Evolutionary conservation across 2,329 filamentous ascomycete species (phyloP).

Genomic region (Calonectria hawksworthii): DNA sequence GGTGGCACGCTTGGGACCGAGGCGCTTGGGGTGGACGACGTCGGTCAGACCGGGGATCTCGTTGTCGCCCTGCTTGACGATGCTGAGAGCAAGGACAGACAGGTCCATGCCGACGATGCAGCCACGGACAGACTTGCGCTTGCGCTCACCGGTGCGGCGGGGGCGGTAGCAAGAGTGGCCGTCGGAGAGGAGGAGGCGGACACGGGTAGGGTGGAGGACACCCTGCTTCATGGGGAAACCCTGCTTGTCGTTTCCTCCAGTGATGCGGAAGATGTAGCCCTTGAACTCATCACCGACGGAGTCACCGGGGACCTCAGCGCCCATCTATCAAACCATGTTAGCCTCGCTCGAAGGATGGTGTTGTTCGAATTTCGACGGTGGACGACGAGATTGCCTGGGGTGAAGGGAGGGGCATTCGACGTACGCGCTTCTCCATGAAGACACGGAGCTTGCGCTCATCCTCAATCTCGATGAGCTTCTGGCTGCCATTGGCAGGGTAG

Average conservation of each 20-base stretch:
- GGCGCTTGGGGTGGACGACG: constrained; percentile 97
- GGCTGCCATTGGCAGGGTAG: constrained; percentile 99
- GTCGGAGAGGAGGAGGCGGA: constrained; percentile 93
- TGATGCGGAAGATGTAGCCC: constrained; percentile 99
- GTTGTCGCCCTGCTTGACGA: constrained; percentile 97
- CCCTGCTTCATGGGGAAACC: constrained; percentile 99
- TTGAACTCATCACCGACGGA: constrained; percentile 99
- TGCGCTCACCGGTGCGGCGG: constrained; percentile 97
- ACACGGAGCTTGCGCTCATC: constrained; percentile 99
- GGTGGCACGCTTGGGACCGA: constrained; percentile 99
- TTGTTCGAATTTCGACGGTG: constrained; percentile 21
- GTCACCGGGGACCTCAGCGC: constrained; percentile 92
- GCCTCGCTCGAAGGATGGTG: constrained; percentile 37
- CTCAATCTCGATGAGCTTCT: constrained; percentile 99
- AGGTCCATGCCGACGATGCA: constrained; percentile 99
- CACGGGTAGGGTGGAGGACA: constrained; percentile 98
- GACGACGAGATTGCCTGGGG: constrained; percentile 14
- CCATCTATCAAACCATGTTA: constrained; percentile 73
- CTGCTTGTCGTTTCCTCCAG: constrained; percentile 99
- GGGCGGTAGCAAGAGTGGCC: constrained; percentile 99
- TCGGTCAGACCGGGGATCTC: constrained; percentile 98
- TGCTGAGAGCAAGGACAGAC: constrained; percentile 91
- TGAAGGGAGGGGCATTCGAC: constrained; percentile 51
- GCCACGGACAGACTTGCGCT: constrained; percentile 98
- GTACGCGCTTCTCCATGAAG: constrained; percentile 98